Evolutionary conservation across 306 rosid genomes (phyloP).

Genomic region (Begonia fuchsioides): DNA sequence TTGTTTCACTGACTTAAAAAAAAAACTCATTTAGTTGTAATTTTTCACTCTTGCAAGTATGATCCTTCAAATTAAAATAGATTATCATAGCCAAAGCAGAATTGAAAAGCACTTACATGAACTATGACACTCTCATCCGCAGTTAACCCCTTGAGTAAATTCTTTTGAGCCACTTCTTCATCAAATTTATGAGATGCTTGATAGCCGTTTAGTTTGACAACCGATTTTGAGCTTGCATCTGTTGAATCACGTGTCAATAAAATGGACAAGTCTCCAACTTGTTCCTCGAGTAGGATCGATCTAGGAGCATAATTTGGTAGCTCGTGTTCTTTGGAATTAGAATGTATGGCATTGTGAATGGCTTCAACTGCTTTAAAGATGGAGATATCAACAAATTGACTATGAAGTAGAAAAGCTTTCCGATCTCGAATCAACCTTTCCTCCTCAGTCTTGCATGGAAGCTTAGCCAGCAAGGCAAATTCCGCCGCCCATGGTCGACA

Average conservation of each 20-base stretch:
- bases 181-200: slow-evolving; percentile 11
- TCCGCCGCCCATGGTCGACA: slow-evolving; percentile 71
- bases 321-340: slow-evolving; percentile 18
- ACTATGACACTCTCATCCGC: slow-evolving; percentile 83
- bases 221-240: slow-evolving; percentile 22
- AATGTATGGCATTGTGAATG: slow-evolving; percentile 30
- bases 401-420: slow-evolving; percentile 84
- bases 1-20: not conserved
- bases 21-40: no score
- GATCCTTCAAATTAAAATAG: no score
- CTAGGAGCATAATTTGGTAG: slow-evolving; percentile 17
- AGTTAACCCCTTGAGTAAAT: slow-evolving; percentile 74
- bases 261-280: slow-evolving; percentile 51
- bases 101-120: slow-evolving; percentile 42
- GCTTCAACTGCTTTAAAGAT: slow-evolving; percentile 61
- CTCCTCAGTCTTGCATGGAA: slow-evolving; percentile 92
- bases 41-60: no score
- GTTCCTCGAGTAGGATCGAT: slow-evolving; percentile 33
- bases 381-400: slow-evolving; percentile 65
- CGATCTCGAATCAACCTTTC: slow-evolving; percentile 83
- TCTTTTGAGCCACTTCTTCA: slow-evolving; percentile 37
- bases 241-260: slow-evolving; percentile 26
- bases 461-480: slow-evolving; percentile 47
- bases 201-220: slow-evolving; percentile 8
- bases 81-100: not conserved